Evolutionary conservation across 2,329 filamentous ascomycete species (phyloP).

Genomic region (Epichloe amarillans): DNA sequence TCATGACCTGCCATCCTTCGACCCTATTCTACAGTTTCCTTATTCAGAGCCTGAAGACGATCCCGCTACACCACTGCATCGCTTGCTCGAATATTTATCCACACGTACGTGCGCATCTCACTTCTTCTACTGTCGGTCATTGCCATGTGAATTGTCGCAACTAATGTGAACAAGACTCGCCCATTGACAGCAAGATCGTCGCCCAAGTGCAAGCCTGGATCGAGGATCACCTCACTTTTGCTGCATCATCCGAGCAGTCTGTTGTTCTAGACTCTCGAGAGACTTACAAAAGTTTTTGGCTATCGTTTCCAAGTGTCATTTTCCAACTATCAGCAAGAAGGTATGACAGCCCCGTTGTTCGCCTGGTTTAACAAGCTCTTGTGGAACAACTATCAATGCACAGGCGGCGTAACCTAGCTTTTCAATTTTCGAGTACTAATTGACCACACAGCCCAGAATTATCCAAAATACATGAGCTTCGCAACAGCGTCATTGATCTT

Average conservation of each 20-base stretch:
- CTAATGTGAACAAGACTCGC: conserved; percentile 20
- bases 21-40: conserved; percentile 35
- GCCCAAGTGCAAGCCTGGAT: conserved; percentile 36
- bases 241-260: conserved; percentile 19
- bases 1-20: conserved; percentile 14
- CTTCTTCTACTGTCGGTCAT: not conserved
- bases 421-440: not conserved
- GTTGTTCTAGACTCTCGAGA: conserved; percentile 29
- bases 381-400: not conserved
- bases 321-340: conserved; percentile 20
- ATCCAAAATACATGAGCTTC: conserved; percentile 14
- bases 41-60: conserved; percentile 23
- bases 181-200: conserved; percentile 31
- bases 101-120: conserved; percentile 13
- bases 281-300: conserved; percentile 37
- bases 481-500: conserved; percentile 19
- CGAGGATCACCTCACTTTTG: conserved; percentile 30
- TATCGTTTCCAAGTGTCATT: conserved; percentile 36
- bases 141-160: not conserved
- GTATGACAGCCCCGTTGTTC: conserved; percentile 19
- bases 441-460: conserved; percentile 3
- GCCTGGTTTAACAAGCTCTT: not conserved
- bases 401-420: not conserved
- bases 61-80: conserved; percentile 18
- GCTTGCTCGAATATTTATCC: conserved; percentile 24